Conservation (phyloP, 495 filamentous ascomycete species). For the Penicillium bovifimosum region DNA sequence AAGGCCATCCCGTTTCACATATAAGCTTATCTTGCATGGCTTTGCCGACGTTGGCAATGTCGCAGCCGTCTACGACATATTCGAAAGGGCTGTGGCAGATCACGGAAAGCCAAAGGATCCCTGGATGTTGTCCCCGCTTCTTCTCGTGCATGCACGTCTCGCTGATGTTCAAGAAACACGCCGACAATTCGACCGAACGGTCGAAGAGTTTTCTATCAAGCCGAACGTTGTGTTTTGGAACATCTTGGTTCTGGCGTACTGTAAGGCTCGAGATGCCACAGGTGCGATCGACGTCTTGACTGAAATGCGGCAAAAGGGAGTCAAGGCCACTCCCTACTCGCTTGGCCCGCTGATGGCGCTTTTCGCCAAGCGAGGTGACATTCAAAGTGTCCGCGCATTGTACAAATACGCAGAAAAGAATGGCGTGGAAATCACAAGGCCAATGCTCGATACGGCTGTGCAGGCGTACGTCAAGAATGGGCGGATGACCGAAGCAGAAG, state of each 20-base stretch:
- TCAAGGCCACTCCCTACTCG: constrained; percentile 50
- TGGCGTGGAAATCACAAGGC: constrained; percentile 35
- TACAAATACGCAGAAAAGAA: constrained; percentile 47
- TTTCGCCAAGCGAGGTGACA: constrained; percentile 66
- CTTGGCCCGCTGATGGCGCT: constrained; percentile 69
- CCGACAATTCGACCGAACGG: constrained; percentile 54
- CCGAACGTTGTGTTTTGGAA: constrained; percentile 64
- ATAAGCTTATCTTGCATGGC: constrained; percentile 26
- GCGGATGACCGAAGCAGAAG: constrained; percentile 54
- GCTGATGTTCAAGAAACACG: constrained; percentile 55
- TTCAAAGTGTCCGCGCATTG: constrained; percentile 59
- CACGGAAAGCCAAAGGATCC: constrained; percentile 29
- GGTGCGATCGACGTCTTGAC: constrained; percentile 57
- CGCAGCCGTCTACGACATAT: constrained; percentile 24
- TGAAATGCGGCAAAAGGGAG: constrained; percentile 37
- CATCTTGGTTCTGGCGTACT: constrained; percentile 66
- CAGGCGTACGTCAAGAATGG: constrained; percentile 64
- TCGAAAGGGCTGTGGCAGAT: constrained; percentile 29
- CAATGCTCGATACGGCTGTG: constrained; percentile 61
- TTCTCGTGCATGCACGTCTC: constrained; percentile 60
- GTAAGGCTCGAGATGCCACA: constrained; percentile 57
- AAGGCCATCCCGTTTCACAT: constrained; percentile 25
- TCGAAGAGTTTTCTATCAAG: constrained; percentile 44
- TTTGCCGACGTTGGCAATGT: constrained; percentile 32
- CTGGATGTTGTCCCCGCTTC: constrained; percentile 42